Evolutionary conservation across 2,329 filamentous ascomycete species (phyloP), one percentile per base, ranked within the genome.

Genomic region (Aspergillus pseudotamarii): DNA sequence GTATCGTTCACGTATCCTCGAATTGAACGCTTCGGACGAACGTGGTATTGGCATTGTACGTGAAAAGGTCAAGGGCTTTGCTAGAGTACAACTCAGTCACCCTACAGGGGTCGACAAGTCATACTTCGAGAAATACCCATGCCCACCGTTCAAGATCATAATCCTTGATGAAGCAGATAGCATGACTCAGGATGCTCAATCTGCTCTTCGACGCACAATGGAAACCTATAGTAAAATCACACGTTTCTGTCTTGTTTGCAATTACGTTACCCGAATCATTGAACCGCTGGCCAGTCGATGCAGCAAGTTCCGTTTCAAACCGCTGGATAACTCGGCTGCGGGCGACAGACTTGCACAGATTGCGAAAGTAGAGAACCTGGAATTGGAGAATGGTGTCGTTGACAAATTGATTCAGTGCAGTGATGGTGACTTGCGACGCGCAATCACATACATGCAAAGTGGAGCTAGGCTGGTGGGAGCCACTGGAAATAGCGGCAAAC

Each of bases 131-230:
- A 82, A 89, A 74, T 97, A 96, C 73, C 94, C 95, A 0, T 98
- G 94, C 76, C 95, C 95, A 26, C 95, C 95, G 0, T 99, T 97
- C 84, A 99, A 99, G 82, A 97, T 99, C 76, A 94, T 99, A 75
- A 93, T 99, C 65, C 88, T 99, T 64, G 95, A 99, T 79, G 95
- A 99, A 82, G 95, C 95, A 69, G 95, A 99, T 78, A 95, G 91
- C 69, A 98, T 99, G 94, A 99, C 95, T 45, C 94, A 98, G 78
- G 96, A 99, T 80, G 95, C 95, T 14, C 95, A 99, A 82, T 92
- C 89, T 64, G 95, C 96, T 6, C 84, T 99, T 62, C 86, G 95
- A 68, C 87, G 96, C 60, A 99, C 95, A 1, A 99, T 99, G 95
- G 95, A 99, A 81, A 96, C 93, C 53, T 98, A 98, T 79, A 92